Evolutionary conservation across 164 flowering plant genomes (phyloP).

Genomic region (Tetrastigma voinierianum): DNA sequence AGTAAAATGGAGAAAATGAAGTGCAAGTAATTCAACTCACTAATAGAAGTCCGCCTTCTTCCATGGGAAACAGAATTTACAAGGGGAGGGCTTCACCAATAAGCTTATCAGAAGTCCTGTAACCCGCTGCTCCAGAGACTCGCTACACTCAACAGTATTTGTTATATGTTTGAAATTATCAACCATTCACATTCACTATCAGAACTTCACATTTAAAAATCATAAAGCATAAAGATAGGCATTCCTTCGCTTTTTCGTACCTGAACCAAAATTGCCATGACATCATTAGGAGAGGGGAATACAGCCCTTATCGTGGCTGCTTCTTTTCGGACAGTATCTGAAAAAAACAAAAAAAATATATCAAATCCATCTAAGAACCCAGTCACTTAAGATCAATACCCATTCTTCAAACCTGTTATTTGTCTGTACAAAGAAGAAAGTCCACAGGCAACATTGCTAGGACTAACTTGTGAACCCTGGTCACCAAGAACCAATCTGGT

Average conservation of each 20-base stretch:
- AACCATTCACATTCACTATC: no score
- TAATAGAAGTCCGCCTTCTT: constrained; percentile 86
- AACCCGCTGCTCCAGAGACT: constrained; percentile 92
- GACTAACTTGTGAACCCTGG: no score
- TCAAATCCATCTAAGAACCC: no score
- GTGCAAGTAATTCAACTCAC: constrained; percentile 47
- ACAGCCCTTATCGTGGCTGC: constrained; percentile 95
- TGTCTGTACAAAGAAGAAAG: no score
- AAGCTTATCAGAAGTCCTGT: constrained; percentile 89
- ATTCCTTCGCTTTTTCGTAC: constrained; percentile 31
- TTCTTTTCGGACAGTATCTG: no score
- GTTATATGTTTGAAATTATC: no score
- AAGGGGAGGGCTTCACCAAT: constrained; percentile 84
- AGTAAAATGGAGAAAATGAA: not conserved
- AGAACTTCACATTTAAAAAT: not conserved
- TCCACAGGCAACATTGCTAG: no score
- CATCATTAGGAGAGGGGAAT: constrained; percentile 97
- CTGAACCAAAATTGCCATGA: constrained; percentile 97
- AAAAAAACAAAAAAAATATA: no score
- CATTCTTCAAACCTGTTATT: no score
- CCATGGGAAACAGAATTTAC: constrained; percentile 77
- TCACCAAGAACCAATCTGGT: no score
- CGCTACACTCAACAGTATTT: constrained; percentile 43
- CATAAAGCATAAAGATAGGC: not conserved
- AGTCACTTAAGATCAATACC: no score